These are phyloP conservation scores for Tuber magnatum DNA, from an alignment of 495 filamentous ascomycete genomes.

Conservation along the genomic window DNA sequence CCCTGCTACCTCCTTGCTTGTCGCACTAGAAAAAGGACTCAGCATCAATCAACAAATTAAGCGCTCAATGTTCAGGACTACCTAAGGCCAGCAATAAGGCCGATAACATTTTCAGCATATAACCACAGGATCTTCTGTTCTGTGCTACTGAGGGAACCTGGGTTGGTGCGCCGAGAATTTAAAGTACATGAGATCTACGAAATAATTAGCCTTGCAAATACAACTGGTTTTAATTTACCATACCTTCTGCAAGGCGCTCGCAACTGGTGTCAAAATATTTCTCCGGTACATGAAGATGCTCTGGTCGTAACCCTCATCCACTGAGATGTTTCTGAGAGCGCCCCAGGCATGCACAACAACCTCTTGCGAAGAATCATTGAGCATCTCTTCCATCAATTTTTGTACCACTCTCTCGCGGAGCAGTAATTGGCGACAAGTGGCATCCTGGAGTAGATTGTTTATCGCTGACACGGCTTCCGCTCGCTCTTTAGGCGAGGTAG, in stretches of 20 bases:
- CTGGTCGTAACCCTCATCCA: conserved; percentile 56
- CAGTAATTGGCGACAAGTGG: conserved; percentile 53
- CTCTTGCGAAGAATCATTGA: conserved; percentile 53
- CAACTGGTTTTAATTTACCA: conserved; percentile 9
- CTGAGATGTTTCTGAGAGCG: conserved; percentile 52
- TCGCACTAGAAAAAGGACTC: conserved; percentile 38
- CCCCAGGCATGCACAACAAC: conserved; percentile 56
- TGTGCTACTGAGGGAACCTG: conserved; percentile 12
- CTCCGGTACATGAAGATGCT: conserved; percentile 55
- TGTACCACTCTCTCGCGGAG: conserved; percentile 56
- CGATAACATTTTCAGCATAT: conserved; percentile 38
- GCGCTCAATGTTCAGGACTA: conserved; percentile 5
- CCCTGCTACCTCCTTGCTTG: conserved; percentile 51
- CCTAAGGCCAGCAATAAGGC: conserved; percentile 37
- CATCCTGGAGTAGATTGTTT: conserved; percentile 54
- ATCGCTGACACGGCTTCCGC: conserved; percentile 51
- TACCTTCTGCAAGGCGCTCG: conserved; percentile 49
- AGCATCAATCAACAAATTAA: conserved; percentile 17
- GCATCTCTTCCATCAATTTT: conserved; percentile 53
- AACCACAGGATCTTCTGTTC: conserved; percentile 35
- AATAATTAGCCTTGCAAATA: conserved; percentile 11
- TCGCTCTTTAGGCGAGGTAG: conserved; percentile 50
- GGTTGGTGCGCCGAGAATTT: conserved; percentile 19
- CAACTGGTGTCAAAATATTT: conserved; percentile 52
- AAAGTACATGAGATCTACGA: conserved; percentile 25